These are phyloP conservation scores for Phyllosticta paracitricarpa DNA, from an alignment of 2,329 filamentous ascomycete species.

Conservation along the genomic window DNA sequence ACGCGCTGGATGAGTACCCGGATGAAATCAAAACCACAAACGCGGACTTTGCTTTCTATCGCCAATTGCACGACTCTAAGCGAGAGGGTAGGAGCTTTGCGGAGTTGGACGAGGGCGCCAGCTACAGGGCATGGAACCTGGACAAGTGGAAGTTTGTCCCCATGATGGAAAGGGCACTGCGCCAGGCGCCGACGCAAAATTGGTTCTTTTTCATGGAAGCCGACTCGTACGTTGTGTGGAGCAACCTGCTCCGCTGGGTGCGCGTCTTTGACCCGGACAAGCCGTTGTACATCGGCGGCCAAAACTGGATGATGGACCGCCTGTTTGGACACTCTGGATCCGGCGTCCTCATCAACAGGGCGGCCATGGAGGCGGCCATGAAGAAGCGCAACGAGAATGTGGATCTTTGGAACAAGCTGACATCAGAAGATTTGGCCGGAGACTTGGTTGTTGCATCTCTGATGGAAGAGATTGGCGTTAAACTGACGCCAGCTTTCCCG, in stretches of 20 bases:
- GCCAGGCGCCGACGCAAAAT: constrained; percentile 10
- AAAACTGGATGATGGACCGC: constrained; percentile 6
- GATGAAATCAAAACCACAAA: constrained; percentile 28
- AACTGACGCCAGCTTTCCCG: constrained; percentile 12
- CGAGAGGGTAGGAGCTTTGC: constrained; percentile 31
- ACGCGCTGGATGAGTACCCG: constrained; percentile 36
- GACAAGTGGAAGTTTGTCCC: constrained; percentile 52
- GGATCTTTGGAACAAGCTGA: constrained; percentile 4
- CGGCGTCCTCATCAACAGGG: constrained; percentile 3
- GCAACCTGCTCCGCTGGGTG: constrained; percentile 5
- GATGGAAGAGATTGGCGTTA: constrained; percentile 3
- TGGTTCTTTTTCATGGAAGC: constrained; percentile 11
- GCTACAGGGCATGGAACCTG: constrained; percentile 22
- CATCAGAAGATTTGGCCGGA: constrained; percentile 1
- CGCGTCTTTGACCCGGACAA: neutral
- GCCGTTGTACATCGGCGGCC: constrained; percentile 8
- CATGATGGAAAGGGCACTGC: constrained; percentile 41
- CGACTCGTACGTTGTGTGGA: constrained; percentile 7
- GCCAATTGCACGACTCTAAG: constrained; percentile 37
- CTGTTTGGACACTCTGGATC: constrained; percentile 2
- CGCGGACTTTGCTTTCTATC: constrained; percentile 45
- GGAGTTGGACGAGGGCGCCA: constrained; percentile 14
- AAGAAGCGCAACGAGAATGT: constrained; percentile 1
- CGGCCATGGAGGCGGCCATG: constrained; percentile 1
- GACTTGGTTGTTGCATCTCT: constrained; percentile 1